Percentiles rank a stretch among this genome's conserved stretches.
These are phyloP conservation scores for Quercus agrifolia DNA, from an alignment of 306 rosid genomes.

Conservation along the genomic window DNA sequence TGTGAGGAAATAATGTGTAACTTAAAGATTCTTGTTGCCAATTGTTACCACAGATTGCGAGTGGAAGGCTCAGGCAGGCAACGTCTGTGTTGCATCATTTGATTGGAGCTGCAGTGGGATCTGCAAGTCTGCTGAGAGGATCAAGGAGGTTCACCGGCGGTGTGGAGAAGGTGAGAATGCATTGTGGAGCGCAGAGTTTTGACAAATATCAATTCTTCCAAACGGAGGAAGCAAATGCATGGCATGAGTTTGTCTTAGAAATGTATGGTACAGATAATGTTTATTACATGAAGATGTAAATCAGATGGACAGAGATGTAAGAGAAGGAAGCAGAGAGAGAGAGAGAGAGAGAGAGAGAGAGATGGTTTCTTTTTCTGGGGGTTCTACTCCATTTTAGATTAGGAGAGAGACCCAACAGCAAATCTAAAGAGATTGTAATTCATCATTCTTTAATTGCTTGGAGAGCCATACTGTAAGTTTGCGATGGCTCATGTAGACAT, in stretches of 20 bases:
- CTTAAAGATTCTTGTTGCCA: neutral
- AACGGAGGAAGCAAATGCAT: slow-evolving; percentile 25
- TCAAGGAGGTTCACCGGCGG: slow-evolving; percentile 59
- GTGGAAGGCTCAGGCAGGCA: slow-evolving; percentile 70
- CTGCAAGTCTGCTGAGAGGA: slow-evolving; percentile 57
- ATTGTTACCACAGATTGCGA: slow-evolving; percentile 46
- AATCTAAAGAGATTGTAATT: slow-evolving; percentile 3
- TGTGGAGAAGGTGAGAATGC: slow-evolving; percentile 62
- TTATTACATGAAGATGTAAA: slow-evolving; percentile 18
- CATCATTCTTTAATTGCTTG: slow-evolving; percentile 29
- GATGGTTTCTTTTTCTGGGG: slow-evolving; percentile 15
- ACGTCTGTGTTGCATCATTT: slow-evolving; percentile 51
- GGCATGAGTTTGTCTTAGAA: slow-evolving; percentile 4
- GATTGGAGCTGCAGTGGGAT: slow-evolving; percentile 71
- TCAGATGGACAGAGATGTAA: slow-evolving; percentile 6
- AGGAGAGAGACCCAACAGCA: slow-evolving; percentile 30
- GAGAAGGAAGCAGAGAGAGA: too few species aligned
- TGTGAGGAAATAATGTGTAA: neutral
- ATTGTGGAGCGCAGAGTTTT: slow-evolving; percentile 48
- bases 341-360: neutral
- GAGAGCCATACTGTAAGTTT: slow-evolving; percentile 16
- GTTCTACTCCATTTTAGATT: slow-evolving; percentile 41
- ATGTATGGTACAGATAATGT: neutral
- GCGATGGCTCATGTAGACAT: slow-evolving; percentile 18
- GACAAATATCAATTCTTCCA: slow-evolving; percentile 12